Base-by-base conservation (phyloP, 176 grass and related monocot species). In the Hordeum vulgare region DNA sequence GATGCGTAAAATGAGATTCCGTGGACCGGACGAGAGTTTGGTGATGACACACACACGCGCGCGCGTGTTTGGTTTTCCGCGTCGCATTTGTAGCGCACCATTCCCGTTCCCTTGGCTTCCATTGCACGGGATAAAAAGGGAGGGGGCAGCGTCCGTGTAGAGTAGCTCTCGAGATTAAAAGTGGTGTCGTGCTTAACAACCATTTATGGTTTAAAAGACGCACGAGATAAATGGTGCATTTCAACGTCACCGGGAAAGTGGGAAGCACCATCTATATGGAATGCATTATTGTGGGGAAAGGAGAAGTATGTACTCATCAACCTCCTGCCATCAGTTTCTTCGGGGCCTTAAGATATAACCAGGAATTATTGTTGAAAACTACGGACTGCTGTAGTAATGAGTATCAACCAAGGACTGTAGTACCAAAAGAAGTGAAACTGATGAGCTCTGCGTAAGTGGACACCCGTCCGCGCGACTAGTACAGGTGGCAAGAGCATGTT, bases 81-180 rank as follows among this genome's bases (percentile, higher is more conserved):
- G 15, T 61, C 86, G 31, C 31, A 31, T 31, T 31, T 31, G 1
- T 31, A 31, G 31, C 31, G 1, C 31, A 35, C 34, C 6, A 7
- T 35, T 35, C 34, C 3, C 1, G 34, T 7, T 35, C 34, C 34
- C 34, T 35, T 35, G 37, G 68, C 88, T 83, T 90, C 28, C n/a
- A 59, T 78, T 54, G 28, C 80, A 80, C 73, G 88, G 28, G 74
- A 83, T 41, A 67, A 33, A 53, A 81, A 73, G 64, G 54, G 4
- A 33, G 26, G 56, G 79, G 59, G 59, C 56, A 69, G 25, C 35
- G 21, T 60, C 40, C 24, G 4, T 58, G 21, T 41, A 1, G 28
- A 18, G 47, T 24, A 15, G 21, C 5, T 65, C 7, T 74, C 34
- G 39, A 33, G 31, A 33, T 33, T 53, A 34, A 61, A 67, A 74